Evolutionary conservation across 1,284 basidiomycete genomes (phyloP), one percentile per base, ranked within the genome.

Genomic region (Rhodotorula sp.): DNA sequence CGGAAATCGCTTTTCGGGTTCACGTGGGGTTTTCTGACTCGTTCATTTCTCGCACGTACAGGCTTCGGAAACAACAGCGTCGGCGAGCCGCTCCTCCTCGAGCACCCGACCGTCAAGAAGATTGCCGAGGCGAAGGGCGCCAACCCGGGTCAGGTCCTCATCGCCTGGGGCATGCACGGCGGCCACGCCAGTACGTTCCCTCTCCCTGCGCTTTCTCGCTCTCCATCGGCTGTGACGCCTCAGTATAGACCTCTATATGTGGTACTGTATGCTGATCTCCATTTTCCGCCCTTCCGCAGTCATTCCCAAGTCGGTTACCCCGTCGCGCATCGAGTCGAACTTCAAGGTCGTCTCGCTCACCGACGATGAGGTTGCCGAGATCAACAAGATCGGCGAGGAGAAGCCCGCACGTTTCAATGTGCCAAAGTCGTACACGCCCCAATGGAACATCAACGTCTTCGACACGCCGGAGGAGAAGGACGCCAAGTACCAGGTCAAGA

Each of bases 381-480:
- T 82, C 49, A 75, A 77, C 53, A 67, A 74, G 64, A 69, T 78
- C 24, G 80, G 79, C 44, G 70, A 73, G 29, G 72, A 78, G 64
- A 68, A 20, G 64, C 60, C 30, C 61, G 55, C 29, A 24, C 72
- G 80, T 8, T 80, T 78, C 75, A 81, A 81, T 69, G 60, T 77
- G 7, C 80, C n/a, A n/a, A n/a, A n/a, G n/a, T n/a, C n/a, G n/a
- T n/a, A n/a, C n/a, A n/a, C n/a, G n/a, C n/a, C n/a, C n/a, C n/a
- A n/a, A n/a, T n/a, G n/a, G n/a, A n/a, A n/a, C n/a, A n/a, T 91
- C 80, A 84, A 87, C 79, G 80, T 89, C 64, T 91, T 91, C 78
- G 82, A 82, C 66, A 87, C 88, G 79, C 81, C 81, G n/a, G 80
- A 80, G 51, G 90, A 91, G 83, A 82, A 84, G 80, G 71, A 67